These are phyloP conservation scores for Rhazya stricta DNA, from an alignment of 257 asterid genomes.

Conservation along the genomic window DNA sequence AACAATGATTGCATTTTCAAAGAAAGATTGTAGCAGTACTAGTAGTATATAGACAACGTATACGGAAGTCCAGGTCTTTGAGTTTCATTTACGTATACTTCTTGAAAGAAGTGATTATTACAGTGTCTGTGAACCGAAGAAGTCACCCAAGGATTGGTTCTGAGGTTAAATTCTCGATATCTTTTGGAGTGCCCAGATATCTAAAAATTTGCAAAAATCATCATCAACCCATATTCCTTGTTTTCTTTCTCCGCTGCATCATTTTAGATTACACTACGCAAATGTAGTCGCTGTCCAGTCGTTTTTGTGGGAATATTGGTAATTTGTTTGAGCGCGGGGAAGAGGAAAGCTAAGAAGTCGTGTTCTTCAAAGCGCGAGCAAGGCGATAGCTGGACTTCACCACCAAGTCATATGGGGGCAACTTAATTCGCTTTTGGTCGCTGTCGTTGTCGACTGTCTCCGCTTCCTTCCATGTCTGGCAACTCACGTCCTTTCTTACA, in stretches of 20 bases:
- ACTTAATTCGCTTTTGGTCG: neutral
- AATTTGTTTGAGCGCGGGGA: conserved; percentile 2
- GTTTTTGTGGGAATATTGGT: neutral
- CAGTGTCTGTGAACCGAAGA: neutral
- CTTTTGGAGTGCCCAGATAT: neutral
- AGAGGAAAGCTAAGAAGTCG: conserved; percentile 8
- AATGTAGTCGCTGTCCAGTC: neutral
- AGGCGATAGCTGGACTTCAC: neutral
- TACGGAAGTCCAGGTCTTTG: neutral
- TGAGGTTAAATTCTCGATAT: neutral
- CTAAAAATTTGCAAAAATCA: neutral
- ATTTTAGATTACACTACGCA: too few species aligned
- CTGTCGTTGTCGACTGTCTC: neutral
- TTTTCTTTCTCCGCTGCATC: neutral
- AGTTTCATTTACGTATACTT: neutral
- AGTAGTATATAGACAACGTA: neutral
- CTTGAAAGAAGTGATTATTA: neutral
- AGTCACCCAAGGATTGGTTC: neutral
- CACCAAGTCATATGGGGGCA: neutral
- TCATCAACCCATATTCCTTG: neutral
- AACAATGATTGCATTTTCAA: neutral
- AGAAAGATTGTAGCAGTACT: neutral
- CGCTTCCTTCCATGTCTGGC: neutral
- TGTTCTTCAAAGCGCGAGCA: neutral
- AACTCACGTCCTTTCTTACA: too few species aligned